phyloP scores from a whole-genome alignment of 768 basidiomycete genomes.

The Favolaschia claudopus region DNA sequence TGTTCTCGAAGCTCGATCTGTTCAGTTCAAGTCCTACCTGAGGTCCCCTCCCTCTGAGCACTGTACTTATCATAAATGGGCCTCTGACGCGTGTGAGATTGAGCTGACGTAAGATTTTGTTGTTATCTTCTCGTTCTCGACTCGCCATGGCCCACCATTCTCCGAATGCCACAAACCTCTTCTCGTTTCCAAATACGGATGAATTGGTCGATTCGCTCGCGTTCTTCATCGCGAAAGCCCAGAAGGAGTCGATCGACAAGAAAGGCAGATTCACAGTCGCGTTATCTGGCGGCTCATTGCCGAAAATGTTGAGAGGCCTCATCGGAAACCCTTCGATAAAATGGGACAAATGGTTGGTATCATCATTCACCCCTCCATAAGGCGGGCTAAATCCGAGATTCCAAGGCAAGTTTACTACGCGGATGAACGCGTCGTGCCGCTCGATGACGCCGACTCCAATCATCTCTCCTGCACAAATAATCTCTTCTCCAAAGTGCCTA shows the following conservation, averaged over 20 bases:
- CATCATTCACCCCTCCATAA: neutral
- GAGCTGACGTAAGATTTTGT: no score
- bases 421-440: slow-evolving; percentile 94
- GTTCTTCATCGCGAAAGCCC: slow-evolving; percentile 83
- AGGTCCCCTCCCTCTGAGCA: no score
- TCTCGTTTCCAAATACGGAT: slow-evolving; percentile 67
- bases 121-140: neutral
- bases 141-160: slow-evolving; percentile 58
- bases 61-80: no score
- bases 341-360: slow-evolving; percentile 93
- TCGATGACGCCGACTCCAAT: slow-evolving; percentile 94
- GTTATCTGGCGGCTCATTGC: slow-evolving; percentile 92
- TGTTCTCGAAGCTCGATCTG: no score
- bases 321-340: slow-evolving; percentile 69
- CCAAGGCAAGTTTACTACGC: slow-evolving; percentile 96
- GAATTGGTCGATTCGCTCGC: slow-evolving; percentile 75
- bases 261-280: slow-evolving; percentile 93
- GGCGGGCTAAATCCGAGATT: neutral
- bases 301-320: slow-evolving; percentile 79
- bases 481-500: slow-evolving; percentile 85
- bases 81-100: no score
- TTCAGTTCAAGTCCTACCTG: no score
- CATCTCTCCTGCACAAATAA: slow-evolving; percentile 75
- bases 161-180: slow-evolving; percentile 74
- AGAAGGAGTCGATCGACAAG: slow-evolving; percentile 88